Evolutionary conservation across 495 filamentous ascomycete species (phyloP), one percentile per base, ranked within the genome.

Genomic region (Aspergillus cavernicola): DNA sequence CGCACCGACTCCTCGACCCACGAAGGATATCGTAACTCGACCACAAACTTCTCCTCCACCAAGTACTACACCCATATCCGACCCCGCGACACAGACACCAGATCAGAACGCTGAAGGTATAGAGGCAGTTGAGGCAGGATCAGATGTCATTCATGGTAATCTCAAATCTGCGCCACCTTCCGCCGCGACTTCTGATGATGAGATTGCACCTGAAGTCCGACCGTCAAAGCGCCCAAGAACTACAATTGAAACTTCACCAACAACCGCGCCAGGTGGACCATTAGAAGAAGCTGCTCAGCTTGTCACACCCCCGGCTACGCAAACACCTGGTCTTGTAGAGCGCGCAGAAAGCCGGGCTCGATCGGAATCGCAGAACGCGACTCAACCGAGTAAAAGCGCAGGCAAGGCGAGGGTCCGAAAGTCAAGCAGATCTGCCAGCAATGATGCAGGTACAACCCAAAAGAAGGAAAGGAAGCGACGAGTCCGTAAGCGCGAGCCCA

Each of bases 401-500:
- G 51, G 54, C 32, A 67, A 64, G 55, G 23, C 43, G 43, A 57
- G 38, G 49, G 68, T 64, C 38, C 66, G 67, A 50, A 66, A 65
- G 49, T 45, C 55, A 10, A 64, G 63, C 0, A 66, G 60, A 40
- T 59, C 53, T 9, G 56, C 38, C 12, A 63, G 46, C 33, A 52
- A 62, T 38, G 66, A 64, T 24, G 35, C 46, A 20, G 63, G 55
- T 6, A 57, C 33, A 15, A 55, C 52, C 28, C 53, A 54, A 22
- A 64, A 49, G 35, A 66, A 61, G 49, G 50, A 58, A 50, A 69
- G 56, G 63, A 74, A 59, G 49, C 61, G 55, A 3, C 65, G 74
- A 6, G 55, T 59, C 29, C 67, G 71, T 19, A 68, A 61, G 51
- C 78, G 83, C 32, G 75, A 83, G 58, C 66, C 72, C 8, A 95